Evolutionary conservation across 768 basidiomycete genomes (phyloP).

Genomic region (Pholiota microspora): DNA sequence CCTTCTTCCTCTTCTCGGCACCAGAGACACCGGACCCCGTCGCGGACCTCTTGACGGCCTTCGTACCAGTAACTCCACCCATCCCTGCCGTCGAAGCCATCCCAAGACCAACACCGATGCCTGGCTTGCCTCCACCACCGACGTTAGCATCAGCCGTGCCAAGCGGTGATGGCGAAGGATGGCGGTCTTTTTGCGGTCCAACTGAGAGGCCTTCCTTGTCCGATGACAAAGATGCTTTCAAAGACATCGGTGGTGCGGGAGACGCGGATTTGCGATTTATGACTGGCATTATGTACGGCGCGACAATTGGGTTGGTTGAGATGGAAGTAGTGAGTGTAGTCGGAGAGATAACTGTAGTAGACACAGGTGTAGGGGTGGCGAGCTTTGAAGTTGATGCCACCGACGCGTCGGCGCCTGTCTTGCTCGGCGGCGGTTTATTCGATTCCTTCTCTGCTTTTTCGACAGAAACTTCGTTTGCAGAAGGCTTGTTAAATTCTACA

Average conservation of each 20-base stretch:
- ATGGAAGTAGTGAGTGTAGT: slow-evolving; percentile 15
- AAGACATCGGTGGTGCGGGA: slow-evolving; percentile 39
- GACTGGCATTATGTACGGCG: slow-evolving; percentile 40
- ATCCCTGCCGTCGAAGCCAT: slow-evolving; percentile 29
- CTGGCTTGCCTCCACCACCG: slow-evolving; percentile 32
- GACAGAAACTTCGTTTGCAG: slow-evolving; percentile 17
- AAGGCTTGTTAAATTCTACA: slow-evolving; percentile 61
- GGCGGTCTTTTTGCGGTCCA: slow-evolving; percentile 43
- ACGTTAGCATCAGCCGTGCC: slow-evolving; percentile 73
- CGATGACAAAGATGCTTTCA: slow-evolving; percentile 36
- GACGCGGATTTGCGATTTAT: slow-evolving; percentile 44
- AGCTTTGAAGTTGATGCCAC: slow-evolving; percentile 28
- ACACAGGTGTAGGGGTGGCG: slow-evolving; percentile 8
- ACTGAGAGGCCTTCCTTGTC: slow-evolving; percentile 36
- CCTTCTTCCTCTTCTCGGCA: slow-evolving; percentile 87
- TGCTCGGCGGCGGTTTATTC: neutral
- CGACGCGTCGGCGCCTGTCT: neutral
- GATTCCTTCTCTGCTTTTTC: slow-evolving; percentile 9
- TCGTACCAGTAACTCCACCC: slow-evolving; percentile 40
- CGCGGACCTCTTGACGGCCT: slow-evolving; percentile 70
- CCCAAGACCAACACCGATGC: slow-evolving; percentile 31
- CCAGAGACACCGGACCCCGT: slow-evolving; percentile 48
- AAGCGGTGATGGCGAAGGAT: slow-evolving; percentile 66
- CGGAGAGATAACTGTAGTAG: slow-evolving; percentile 21
- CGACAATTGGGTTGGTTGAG: slow-evolving; percentile 16